Evolutionary conservation across 305 asterid species (phyloP), one percentile per base, ranked within the genome.

Genomic region (Rubia tinctorum): DNA sequence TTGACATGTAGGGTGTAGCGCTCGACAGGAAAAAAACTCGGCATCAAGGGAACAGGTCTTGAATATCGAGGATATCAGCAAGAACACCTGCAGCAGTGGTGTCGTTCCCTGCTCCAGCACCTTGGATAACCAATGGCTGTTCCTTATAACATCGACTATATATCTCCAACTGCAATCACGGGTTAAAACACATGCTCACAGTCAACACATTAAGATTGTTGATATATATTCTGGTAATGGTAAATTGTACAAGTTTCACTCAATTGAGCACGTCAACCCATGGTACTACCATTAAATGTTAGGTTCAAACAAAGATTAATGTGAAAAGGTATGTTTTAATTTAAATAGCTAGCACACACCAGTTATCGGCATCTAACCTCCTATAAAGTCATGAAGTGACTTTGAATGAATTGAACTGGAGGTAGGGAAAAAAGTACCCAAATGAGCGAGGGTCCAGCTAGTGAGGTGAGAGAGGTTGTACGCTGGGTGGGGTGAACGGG

Each of bases 31-130:
- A n/a, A 17, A 64, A 63, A 69, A 40, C 18, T 25, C 64, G 39
- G 42, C 1, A 15, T 73, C 34, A 86, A 11, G 84, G 84, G 86
- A 82, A 85, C 11, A 85, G 69, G 78, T 93, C 98, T 78, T 80
- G 96, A 73, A 90, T 49, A 80, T 94, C 97, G 22, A 94, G 85
- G 79, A 94, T 87, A 79, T 94, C 98, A 64, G 98, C 94, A 5
- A 90, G 96, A 78, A 91, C 97, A 13, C 97, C 98, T 8, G 93
- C 96, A 47, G 98, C 97, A 9, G 98, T 94, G 17, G 97, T 91
- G 68, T 90, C 97, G 60, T n/a, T 91, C 77, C 97, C 97, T 49
- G 97, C 96, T 69, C 97, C 98, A 64, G 98, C 97, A 68, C 98
- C 96, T 85, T 91, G 96, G 72, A 90, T 91, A 60, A 94, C 97